Evolutionary conservation across 768 basidiomycete genomes (phyloP), one percentile per base, ranked within the genome.

Genomic region (Flagelloscypha sp.): DNA sequence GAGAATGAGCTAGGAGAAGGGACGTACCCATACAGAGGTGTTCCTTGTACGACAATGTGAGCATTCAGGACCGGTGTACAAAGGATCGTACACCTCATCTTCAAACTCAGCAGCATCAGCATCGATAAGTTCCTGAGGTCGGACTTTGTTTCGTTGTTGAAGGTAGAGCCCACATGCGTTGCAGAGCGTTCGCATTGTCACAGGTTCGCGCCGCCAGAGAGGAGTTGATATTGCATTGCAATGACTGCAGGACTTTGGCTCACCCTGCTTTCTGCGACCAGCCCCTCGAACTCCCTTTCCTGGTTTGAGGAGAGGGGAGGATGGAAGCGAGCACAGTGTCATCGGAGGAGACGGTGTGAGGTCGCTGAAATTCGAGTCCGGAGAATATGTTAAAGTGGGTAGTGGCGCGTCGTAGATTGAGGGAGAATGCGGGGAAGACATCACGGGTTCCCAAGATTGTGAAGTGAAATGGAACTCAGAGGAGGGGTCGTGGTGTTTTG

Each of bases 191-290:
- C 30, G 36, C 16, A 41, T 28, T 6, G 44, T 45, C 20, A 27
- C 33, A 4, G 44, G 44, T 24, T 45, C 44, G 21, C 68, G 54
- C 25, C 68, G 58, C 68, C 68, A 70, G n/a, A 70, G 53, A 3
- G 68, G 68, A 11, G 44, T 45, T 17, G 40, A 45, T 15, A 40
- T 38, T 17, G 41, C 44, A 30, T 38, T 30, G 27, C 44, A 45
- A 23, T 45, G 44, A 3, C 21, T 41, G 17, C 44, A 45, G 7
- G 30, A 33, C 31, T 45, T 42, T 22, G 34, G 27, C 27, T 28
- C 27, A n/a, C 27, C 27, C 3, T 28, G n/a, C n/a, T n/a, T n/a
- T n/a, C n/a, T n/a, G n/a, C n/a, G n/a, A n/a, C n/a, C n/a, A n/a
- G n/a, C n/a, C n/a, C n/a, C n/a, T n/a, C n/a, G n/a, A n/a, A n/a